Evolutionary conservation across 1,284 basidiomycete species (phyloP).

Genomic region (Rhodotorula sp.): DNA sequence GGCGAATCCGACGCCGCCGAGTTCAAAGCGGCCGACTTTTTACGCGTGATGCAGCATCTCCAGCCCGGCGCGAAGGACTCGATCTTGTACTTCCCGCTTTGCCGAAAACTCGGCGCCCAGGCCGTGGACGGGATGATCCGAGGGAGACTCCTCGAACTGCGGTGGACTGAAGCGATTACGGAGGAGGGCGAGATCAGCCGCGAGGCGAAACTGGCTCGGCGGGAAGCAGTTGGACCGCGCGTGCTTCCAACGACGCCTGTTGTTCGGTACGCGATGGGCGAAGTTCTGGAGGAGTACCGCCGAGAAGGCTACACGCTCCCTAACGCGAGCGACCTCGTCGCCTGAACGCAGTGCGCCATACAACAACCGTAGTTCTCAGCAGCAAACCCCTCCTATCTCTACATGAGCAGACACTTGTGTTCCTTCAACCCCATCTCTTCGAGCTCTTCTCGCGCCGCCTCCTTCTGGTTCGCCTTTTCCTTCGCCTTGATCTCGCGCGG

Average conservation of each 20-base stretch:
- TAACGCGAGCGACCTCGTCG: neutral
- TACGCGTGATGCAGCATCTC: conserved; percentile 65
- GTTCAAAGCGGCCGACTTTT: conserved; percentile 53
- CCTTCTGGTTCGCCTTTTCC: conserved; percentile 70
- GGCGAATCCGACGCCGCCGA: conserved; percentile 31
- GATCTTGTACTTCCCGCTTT: conserved; percentile 73
- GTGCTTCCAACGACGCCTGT: conserved; percentile 70
- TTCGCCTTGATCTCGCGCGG: conserved; percentile 79
- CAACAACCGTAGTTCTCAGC: neutral
- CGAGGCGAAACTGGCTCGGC: conserved; percentile 4
- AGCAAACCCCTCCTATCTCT: neutral
- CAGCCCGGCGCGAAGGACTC: conserved; percentile 48
- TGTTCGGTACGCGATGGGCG: conserved; percentile 72
- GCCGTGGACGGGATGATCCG: conserved; percentile 77
- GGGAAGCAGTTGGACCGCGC: conserved; percentile 57
- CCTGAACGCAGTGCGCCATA: neutral
- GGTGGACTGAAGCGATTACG: conserved; percentile 70
- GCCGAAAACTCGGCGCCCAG: conserved; percentile 69
- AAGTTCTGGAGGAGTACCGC: conserved; percentile 63
- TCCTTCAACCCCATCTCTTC: conserved; percentile 56
- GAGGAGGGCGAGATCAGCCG: conserved; percentile 51
- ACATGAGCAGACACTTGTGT: conserved; percentile 20
- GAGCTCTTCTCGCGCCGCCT: conserved; percentile 70
- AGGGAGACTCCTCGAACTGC: conserved; percentile 66
- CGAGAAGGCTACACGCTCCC: conserved; percentile 10